A percentile compares a stretch with the other conserved stretches of the same genome.
These are phyloP conservation scores for Saksenaea oblongispora DNA, from an alignment of 371 early-diverging fungal genomes.

Conservation along the genomic window DNA sequence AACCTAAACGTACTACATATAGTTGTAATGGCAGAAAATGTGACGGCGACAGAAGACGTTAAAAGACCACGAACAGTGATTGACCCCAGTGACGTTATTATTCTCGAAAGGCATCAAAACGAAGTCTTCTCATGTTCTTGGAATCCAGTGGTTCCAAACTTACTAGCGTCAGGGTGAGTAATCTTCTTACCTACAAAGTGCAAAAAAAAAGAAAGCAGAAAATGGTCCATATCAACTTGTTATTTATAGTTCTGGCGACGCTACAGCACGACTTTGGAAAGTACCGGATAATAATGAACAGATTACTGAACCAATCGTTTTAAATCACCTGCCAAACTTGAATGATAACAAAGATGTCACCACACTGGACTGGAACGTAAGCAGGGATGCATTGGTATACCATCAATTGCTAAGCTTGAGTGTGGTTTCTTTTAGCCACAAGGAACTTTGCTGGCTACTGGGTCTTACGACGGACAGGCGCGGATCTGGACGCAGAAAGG, in stretches of 20 bases:
- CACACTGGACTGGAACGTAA: slow-evolving; percentile 92
- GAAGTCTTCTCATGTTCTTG: slow-evolving; percentile 86
- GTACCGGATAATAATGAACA: slow-evolving; percentile 42
- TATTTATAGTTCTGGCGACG: slow-evolving; percentile 74
- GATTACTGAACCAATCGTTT: slow-evolving; percentile 49
- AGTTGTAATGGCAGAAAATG: not conserved
- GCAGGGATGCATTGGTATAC: slow-evolving; percentile 13
- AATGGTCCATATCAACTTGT: slow-evolving; percentile 6
- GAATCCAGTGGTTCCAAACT: slow-evolving; percentile 69
- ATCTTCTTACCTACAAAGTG: not conserved
- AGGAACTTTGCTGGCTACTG: slow-evolving; percentile 87
- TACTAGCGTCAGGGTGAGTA: slow-evolving; percentile 84
- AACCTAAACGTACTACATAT: not conserved
- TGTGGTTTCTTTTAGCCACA: slow-evolving; percentile 53
- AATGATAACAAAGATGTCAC: slow-evolving; percentile 70
- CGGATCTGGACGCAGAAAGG: slow-evolving; percentile 83
- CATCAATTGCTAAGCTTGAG: not conserved
- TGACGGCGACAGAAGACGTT: slow-evolving; percentile 2
- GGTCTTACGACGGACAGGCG: slow-evolving; percentile 88
- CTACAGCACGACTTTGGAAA: slow-evolving; percentile 85
- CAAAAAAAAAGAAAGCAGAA: not conserved
- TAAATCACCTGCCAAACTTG: slow-evolving; percentile 59
- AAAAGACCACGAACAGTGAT: slow-evolving; percentile 20
- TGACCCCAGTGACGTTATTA: slow-evolving; percentile 31
- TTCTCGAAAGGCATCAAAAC: slow-evolving; percentile 69